Evolutionary conservation across 805 yeast genomes (phyloP).

Genomic region (Nakazawaea wyomingensis): DNA sequence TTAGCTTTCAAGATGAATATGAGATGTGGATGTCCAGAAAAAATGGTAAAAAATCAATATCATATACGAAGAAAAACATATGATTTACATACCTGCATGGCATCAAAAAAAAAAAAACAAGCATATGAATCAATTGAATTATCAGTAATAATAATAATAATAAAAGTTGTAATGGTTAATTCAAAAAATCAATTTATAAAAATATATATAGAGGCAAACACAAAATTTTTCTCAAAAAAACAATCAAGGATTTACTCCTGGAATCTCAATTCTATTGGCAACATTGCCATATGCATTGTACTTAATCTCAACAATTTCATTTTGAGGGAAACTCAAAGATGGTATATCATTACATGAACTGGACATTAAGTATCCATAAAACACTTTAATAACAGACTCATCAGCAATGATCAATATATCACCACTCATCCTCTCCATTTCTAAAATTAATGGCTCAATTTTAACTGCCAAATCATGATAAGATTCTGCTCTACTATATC

Average conservation of each 20-base stretch:
- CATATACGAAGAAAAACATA: conserved; percentile 1
- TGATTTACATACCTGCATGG: no score
- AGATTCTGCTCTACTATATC: conserved; percentile 89
- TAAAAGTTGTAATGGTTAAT: no score
- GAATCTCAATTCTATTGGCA: conserved; percentile 47
- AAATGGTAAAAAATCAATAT: neutral
- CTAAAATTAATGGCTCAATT: conserved; percentile 87
- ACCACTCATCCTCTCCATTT: conserved; percentile 87
- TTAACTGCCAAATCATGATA: conserved; percentile 95
- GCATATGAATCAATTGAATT: no score
- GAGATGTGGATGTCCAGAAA: conserved; percentile 26
- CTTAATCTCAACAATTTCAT: conserved; percentile 80
- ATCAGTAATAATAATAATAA: no score
- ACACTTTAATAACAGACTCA: conserved; percentile 81
- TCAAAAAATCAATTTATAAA: neutral
- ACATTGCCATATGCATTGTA: conserved; percentile 81
- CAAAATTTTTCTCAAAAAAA: neutral
- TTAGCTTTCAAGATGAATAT: conserved; percentile 43
- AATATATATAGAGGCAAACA: neutral
- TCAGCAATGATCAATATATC: conserved; percentile 90
- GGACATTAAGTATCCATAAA: conserved; percentile 94
- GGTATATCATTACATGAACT: conserved; percentile 86
- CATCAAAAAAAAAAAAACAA: no score
- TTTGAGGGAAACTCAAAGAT: conserved; percentile 64
- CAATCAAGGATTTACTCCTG: conserved; percentile 19